A percentile compares a stretch with the other conserved stretches of the same genome.
These are phyloP conservation scores for Euphorbia schlechtendalii DNA, from an alignment of 441 rosid genomes.

Conservation along the genomic window DNA sequence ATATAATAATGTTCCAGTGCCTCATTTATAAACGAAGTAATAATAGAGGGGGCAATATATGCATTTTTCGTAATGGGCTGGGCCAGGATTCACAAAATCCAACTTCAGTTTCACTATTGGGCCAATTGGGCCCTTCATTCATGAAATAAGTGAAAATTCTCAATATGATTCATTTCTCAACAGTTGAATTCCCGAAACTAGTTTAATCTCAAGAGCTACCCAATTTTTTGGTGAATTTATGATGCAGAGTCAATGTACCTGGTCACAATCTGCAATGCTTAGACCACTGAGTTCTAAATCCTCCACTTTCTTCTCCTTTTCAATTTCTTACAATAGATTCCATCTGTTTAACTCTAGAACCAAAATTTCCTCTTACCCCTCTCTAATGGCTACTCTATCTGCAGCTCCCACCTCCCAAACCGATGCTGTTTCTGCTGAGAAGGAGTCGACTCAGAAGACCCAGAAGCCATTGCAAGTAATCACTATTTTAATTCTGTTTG, in stretches of 20 bases:
- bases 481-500: constrained; percentile 7
- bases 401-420: constrained; percentile 28
- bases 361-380: constrained; percentile 14
- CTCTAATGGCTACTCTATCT: constrained; percentile 38
- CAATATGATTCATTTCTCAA: neutral
- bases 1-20: no score
- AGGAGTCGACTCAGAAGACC: constrained; percentile 24
- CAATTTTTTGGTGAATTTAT: no score
- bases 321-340: constrained; percentile 8
- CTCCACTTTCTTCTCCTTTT: constrained; percentile 15
- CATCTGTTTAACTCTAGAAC: neutral
- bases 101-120: no score
- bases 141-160: neutral
- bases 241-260: constrained; percentile 42
- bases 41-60: no score
- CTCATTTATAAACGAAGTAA: no score
- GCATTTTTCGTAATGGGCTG: no score
- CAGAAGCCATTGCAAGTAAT: constrained; percentile 47
- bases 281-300: constrained; percentile 29
- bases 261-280: constrained; percentile 43
- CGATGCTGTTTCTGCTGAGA: constrained; percentile 19
- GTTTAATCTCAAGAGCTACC: no score
- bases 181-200: no score
- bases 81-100: no score
- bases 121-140: no score